Evolutionary conservation across 768 basidiomycete species (phyloP), one percentile per base, ranked within the genome.

Genomic region (Tulasnella sp.): DNA sequence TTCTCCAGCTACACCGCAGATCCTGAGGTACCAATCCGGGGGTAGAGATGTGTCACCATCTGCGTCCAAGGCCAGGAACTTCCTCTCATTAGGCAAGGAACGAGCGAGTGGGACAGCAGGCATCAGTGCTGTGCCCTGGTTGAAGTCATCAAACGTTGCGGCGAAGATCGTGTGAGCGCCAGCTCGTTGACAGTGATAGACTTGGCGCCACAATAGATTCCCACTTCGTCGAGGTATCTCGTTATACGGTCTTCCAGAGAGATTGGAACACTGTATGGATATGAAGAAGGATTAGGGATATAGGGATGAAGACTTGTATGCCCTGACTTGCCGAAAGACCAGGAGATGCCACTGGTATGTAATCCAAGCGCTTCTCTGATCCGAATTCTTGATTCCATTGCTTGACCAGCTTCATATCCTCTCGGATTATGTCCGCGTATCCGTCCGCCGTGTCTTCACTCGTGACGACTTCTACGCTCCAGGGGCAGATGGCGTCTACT

Each of bases 81-180:
- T 74, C 65, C 74, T 80, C 53, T 75, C 71, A 57, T 75, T 72
- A 9, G 88, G 89, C 2, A 88, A 73, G 51, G 77, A 71, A 4
- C 76, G 71, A 60, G 80, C 80, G 60, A 75, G 73, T 43, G 80
- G 68, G 1, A 87, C 79, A 12, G 81, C 78, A 5, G 89, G 89
- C 76, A 92, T 79, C 62, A 87, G 79, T 1, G 82, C 86, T 0
- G 88, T 91, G 38, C 89, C 88, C 73, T 89, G 86, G 64, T 90
- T 87, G 63, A 60, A 76, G 83, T 89, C 88, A 65, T 91, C 88
- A 86, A 88, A 90, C 87, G 89, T 90, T 5, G 87, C 86, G 22
- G 84, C 83, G 62, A 90, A 90, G 54, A 89, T 78, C 5, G 72
- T 82, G 19, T 80, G 77, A 5, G 78, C 81, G 27, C 84, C 81